Conservation (phyloP, 495 filamentous ascomycete species). For the Hypomontagnella monticulosa region DNA sequence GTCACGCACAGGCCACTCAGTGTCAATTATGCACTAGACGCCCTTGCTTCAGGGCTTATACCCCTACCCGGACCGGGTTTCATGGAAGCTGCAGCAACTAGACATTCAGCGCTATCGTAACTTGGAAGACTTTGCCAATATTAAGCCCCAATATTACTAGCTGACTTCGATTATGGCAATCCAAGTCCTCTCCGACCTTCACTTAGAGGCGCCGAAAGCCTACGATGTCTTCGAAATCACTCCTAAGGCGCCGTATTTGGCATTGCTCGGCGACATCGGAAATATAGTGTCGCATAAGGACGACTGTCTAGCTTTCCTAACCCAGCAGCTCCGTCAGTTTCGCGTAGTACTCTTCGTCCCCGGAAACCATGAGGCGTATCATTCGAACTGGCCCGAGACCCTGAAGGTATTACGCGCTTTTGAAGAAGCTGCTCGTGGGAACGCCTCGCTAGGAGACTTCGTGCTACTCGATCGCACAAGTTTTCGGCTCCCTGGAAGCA, state of each 20-base stretch:
- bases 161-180: too few species aligned
- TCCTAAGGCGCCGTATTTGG: constrained; percentile 60
- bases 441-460: constrained; percentile 50
- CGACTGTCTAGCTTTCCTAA: constrained; percentile 56
- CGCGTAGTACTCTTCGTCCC: constrained; percentile 60
- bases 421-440: constrained; percentile 33
- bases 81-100: too few species aligned
- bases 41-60: too few species aligned
- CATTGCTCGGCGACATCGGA: constrained; percentile 68
- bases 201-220: constrained; percentile 57
- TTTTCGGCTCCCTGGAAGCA: not conserved
- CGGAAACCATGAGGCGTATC: constrained; percentile 68
- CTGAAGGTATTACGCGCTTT: constrained; percentile 27
- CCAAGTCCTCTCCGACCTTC: constrained; percentile 68
- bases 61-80: too few species aligned
- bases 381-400: constrained; percentile 51
- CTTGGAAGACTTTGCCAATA: too few species aligned
- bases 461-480: constrained; percentile 54
- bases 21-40: too few species aligned
- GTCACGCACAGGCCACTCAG: too few species aligned
- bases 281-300: constrained; percentile 47
- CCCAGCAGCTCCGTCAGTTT: constrained; percentile 56
- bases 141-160: too few species aligned
- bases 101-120: too few species aligned
- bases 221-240: constrained; percentile 60